Base-by-base conservation (phyloP, 352 stramenopile species). In the Pythium angustatum region DNA sequence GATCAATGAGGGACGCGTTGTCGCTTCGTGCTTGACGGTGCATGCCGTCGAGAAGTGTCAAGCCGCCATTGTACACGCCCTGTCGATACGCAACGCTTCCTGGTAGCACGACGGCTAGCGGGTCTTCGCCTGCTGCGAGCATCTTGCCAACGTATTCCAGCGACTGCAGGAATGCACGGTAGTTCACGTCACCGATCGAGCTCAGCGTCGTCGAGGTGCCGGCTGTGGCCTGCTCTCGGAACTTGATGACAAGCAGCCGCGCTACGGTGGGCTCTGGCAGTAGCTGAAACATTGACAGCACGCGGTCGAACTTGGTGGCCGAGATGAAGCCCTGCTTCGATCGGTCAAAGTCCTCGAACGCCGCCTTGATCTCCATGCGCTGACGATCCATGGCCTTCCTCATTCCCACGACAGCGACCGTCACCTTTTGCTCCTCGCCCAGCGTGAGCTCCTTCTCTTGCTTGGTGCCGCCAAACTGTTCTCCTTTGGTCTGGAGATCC, bases 301-400 rank as follows among this genome's bases (percentile, higher is more conserved):
- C 84, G 12, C 86, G 83, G 56, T 94, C 82, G 49, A 94, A 94
- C 59, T 93, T 93, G 5, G 81, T 83, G 0, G 78, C 62, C 1
- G 82, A 90, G 36, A 93, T 86, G 66, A 87, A 90, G 0, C 86
- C 86, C 56, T 94, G 86, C 52, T 89, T 88, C 0, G 84, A 73
- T 19, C 75, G 75, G 56, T 92, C 86, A 66, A 94, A 93, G 66
- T 94, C 86, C 44, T 94, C 86, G 54, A 94, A 93, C 10, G 84
- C 73, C 0, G 82, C 79, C 55, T 93, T 93, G 68, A 94, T 90
- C 40, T 80, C 79, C 33, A 94, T 73, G 0, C 86, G 83, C 57
- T 92, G 76, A 8, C 79, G 83, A 38, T 87, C 74, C 14, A 92
- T 87, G 2, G 71, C 66, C 27, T 77, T 75, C 51, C 82, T 81